phyloP scores from a whole-genome alignment of 805 yeast genomes.

The Monosporozyma unispora region DNA sequence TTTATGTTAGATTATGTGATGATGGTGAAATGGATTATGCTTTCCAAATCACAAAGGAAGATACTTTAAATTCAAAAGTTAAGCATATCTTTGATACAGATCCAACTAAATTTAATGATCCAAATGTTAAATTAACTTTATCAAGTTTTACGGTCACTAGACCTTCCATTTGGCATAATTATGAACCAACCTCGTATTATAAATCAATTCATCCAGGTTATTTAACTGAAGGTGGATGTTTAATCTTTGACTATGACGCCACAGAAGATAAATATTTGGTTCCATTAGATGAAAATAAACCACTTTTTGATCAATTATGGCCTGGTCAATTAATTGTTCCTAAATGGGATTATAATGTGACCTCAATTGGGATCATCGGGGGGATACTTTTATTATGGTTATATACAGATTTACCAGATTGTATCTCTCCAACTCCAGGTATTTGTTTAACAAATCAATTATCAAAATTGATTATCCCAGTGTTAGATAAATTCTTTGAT shows the following conservation, averaged over 20 bases:
- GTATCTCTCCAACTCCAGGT: slow-evolving; percentile 87
- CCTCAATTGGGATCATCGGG: slow-evolving; percentile 10
- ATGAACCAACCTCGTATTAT: slow-evolving; percentile 55
- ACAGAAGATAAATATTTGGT: slow-evolving; percentile 38
- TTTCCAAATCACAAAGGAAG: slow-evolving; percentile 56
- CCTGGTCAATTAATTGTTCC: slow-evolving; percentile 79
- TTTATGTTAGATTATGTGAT: slow-evolving; percentile 71
- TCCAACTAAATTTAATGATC: not conserved
- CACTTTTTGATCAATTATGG: slow-evolving; percentile 56
- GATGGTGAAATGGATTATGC: slow-evolving; percentile 86
- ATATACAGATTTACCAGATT: slow-evolving; percentile 88
- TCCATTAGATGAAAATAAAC: slow-evolving; percentile 41
- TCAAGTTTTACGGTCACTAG: slow-evolving; percentile 62
- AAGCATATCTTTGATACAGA: slow-evolving; percentile 41
- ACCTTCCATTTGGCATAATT: slow-evolving; percentile 67
- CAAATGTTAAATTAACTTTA: slow-evolving; percentile 10
- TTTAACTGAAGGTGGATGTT: slow-evolving; percentile 73
- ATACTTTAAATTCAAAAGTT: slow-evolving; percentile 50
- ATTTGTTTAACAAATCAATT: slow-evolving; percentile 62
- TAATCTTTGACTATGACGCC: slow-evolving; percentile 59
- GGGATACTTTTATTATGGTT: slow-evolving; percentile 56
- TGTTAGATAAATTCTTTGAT: slow-evolving; percentile 29
- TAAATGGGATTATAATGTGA: slow-evolving; percentile 21
- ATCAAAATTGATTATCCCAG: slow-evolving; percentile 29
- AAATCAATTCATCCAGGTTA: slow-evolving; percentile 57